phyloP scores from a whole-genome alignment of 495 filamentous ascomycete species.

The Talaromyces trachyspermus region DNA sequence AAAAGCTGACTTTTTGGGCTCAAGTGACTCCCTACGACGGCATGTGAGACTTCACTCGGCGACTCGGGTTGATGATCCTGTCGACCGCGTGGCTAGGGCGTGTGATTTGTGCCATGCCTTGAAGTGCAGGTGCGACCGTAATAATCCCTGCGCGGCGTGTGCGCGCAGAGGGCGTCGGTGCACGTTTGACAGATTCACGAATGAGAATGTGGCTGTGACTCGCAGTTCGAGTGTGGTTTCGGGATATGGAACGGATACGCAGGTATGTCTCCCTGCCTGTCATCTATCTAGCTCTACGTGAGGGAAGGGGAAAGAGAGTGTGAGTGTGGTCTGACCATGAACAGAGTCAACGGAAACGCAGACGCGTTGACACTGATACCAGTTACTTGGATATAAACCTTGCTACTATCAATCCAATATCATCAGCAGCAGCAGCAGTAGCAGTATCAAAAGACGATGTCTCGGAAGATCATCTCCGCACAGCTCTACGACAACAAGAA shows the following conservation, averaged over 20 bases:
- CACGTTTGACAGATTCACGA: conserved; percentile 1
- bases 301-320: no score
- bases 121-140: conserved; percentile 1
- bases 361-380: background rate
- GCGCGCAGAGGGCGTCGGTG: background rate
- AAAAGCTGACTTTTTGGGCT: background rate
- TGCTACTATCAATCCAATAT: background rate
- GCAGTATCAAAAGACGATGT: background rate
- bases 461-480: background rate
- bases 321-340: background rate
- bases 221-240: conserved; percentile 1
- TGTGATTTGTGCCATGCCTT: conserved; percentile 3
- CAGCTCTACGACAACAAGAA: background rate
- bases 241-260: background rate
- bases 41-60: conserved; percentile 1
- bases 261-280: no score
- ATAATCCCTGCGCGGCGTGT: background rate
- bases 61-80: background rate
- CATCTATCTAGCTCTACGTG: no score
- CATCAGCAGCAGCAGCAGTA: background rate
- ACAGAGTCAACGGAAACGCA: background rate
- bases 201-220: background rate
- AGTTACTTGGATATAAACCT: no score
- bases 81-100: background rate
- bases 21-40: conserved; percentile 4